These are phyloP conservation scores for Coemansia sp. DNA, from an alignment of 192 early-diverging fungal species.

Conservation along the genomic window DNA sequence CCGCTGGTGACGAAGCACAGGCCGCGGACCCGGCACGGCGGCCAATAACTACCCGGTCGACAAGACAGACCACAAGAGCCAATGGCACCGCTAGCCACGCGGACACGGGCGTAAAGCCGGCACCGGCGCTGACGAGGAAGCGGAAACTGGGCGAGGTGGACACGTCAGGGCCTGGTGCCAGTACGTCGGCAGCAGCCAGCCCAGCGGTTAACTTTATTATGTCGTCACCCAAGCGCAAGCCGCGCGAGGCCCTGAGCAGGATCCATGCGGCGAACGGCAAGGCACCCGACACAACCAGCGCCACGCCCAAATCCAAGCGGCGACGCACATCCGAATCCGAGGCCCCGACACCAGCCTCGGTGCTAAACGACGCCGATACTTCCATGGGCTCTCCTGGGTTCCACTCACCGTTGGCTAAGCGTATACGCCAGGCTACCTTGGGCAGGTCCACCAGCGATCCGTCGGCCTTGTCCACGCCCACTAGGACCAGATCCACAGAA, in stretches of 20 bases:
- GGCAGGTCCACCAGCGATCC: not conserved
- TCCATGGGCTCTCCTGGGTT: slow-evolving; percentile 4
- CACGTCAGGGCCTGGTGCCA: too few species aligned
- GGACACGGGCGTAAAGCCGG: not conserved
- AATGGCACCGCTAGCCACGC: not conserved
- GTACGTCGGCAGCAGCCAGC: too few species aligned
- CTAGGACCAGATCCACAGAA: not conserved
- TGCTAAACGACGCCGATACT: too few species aligned
- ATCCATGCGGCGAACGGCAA: not conserved
- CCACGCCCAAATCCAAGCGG: not conserved
- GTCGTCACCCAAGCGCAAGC: slow-evolving; percentile 48
- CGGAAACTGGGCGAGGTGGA: slow-evolving; percentile 14
- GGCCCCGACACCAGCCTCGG: not conserved
- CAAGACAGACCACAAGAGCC: not conserved
- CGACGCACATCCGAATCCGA: not conserved
- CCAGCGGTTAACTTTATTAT: slow-evolving; percentile 33
- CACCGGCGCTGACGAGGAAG: not conserved
- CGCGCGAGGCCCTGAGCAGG: slow-evolving; percentile 12
- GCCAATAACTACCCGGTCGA: not conserved
- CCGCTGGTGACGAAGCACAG: not conserved
- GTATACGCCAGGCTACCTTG: too few species aligned
- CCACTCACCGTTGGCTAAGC: slow-evolving; percentile 14
- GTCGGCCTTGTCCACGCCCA: not conserved
- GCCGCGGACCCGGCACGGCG: not conserved
- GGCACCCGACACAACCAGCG: not conserved